Percentiles rank a stretch among this genome's conserved stretches.
These are phyloP conservation scores for Rhizophagus clarus DNA, from an alignment of 192 early-diverging fungal species.

Conservation along the genomic window DNA sequence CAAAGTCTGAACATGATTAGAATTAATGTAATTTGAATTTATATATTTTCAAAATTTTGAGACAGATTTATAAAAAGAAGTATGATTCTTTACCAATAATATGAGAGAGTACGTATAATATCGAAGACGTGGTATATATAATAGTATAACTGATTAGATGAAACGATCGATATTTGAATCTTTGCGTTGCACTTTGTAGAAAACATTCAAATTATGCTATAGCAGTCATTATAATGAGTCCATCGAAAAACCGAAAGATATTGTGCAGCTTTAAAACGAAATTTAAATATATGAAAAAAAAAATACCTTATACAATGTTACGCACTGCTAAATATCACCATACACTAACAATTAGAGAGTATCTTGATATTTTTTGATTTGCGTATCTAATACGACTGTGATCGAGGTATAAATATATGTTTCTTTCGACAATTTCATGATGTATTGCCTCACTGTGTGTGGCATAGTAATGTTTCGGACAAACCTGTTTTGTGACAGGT, in stretches of 20 bases:
- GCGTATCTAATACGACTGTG: too few species aligned
- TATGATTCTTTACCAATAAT: not conserved
- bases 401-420: too few species aligned
- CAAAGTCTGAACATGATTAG: not conserved
- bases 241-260: not conserved
- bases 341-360: not conserved
- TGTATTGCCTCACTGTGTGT: too few species aligned
- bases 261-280: not conserved
- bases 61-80: not conserved
- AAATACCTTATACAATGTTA: too few species aligned
- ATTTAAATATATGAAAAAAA: too few species aligned
- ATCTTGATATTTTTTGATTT: not conserved
- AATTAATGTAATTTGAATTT: not conserved
- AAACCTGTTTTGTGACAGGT: too few species aligned
- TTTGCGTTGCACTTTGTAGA: too few species aligned
- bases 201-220: not conserved
- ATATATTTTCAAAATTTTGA: not conserved
- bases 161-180: too few species aligned
- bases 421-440: too few species aligned
- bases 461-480: too few species aligned
- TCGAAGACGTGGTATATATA: not conserved
- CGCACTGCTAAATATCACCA: not conserved
- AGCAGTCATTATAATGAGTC: not conserved
- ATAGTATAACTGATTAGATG: too few species aligned
- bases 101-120: not conserved